Percentiles rank a stretch among this genome's conserved stretches.
phyloP scores from a whole-genome alignment of 345 rosid genomes.

The Mangifera indica region DNA sequence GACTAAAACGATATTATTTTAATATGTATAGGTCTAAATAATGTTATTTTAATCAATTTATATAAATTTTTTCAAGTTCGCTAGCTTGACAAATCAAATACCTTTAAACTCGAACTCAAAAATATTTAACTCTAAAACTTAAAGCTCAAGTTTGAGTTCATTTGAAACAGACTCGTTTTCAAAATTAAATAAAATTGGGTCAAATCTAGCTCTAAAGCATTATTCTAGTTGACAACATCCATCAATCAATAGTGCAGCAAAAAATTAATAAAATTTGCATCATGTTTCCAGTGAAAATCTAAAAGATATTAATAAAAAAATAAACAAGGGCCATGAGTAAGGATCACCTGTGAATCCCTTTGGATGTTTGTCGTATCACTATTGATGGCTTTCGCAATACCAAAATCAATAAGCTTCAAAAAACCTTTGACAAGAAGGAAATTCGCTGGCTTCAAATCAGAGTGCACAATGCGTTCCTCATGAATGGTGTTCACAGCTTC shows the following conservation, averaged over 20 bases:
- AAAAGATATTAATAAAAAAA: not conserved
- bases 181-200: no score
- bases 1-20: no score
- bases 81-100: no score
- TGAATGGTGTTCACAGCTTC: constrained; percentile 95
- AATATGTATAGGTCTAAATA: no score
- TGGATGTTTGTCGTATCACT: constrained; percentile 95
- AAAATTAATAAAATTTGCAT: not conserved
- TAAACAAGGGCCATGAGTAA: not conserved
- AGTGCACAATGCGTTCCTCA: constrained; percentile 94
- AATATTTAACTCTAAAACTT: no score
- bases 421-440: constrained; percentile 95
- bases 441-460: constrained; percentile 98
- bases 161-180: no score
- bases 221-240: not conserved
- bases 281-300: not conserved
- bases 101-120: no score
- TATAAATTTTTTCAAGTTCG: no score
- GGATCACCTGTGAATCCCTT: constrained; percentile 90
- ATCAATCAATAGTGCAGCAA: not conserved
- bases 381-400: constrained; percentile 94
- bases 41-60: no score
- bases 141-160: no score
- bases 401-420: constrained; percentile 95
- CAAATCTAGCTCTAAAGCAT: no score